phyloP scores from a whole-genome alignment of 2,329 filamentous ascomycete species.

The Pestalotiopsis sp. region DNA sequence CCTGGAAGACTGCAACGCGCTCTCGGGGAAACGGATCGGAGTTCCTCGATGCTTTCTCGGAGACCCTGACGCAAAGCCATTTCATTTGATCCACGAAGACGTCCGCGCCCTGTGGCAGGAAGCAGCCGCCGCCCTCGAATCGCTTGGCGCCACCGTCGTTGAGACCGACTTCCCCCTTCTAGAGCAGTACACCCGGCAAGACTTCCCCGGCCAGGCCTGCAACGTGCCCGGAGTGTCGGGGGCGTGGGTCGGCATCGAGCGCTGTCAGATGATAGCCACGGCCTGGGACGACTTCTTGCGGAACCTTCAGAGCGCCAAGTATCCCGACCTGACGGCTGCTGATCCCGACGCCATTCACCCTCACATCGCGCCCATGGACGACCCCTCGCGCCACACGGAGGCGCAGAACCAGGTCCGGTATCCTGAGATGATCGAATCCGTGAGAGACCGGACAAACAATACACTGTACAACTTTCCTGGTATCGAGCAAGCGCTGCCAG shows the following conservation, averaged over 20 bases:
- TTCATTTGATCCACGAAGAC: neutral
- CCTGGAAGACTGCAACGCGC: neutral
- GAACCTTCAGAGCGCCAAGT: neutral
- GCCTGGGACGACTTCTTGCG: slow-evolving; percentile 1
- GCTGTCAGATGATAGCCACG: neutral
- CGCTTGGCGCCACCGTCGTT: neutral
- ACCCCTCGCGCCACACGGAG: neutral
- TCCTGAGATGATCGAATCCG: neutral
- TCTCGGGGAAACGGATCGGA: neutral
- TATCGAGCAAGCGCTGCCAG: neutral
- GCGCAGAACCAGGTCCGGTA: neutral
- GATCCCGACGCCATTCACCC: neutral
- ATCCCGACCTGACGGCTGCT: neutral
- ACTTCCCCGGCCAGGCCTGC: neutral
- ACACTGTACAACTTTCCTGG: neutral
- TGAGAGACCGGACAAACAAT: neutral
- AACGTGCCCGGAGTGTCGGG: neutral
- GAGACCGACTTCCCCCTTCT: neutral
- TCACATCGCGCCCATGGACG: neutral
- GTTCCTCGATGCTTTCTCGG: neutral
- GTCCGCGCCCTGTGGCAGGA: neutral
- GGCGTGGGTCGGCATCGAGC: neutral
- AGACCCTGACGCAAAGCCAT: too few relatives aligned
- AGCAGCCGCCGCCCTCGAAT: neutral
- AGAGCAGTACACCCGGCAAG: neutral